Evolutionary conservation across 163 green algal species (phyloP), one percentile per base, ranked within the genome.

Genomic region (Coccomyxa subellipsoidea): DNA sequence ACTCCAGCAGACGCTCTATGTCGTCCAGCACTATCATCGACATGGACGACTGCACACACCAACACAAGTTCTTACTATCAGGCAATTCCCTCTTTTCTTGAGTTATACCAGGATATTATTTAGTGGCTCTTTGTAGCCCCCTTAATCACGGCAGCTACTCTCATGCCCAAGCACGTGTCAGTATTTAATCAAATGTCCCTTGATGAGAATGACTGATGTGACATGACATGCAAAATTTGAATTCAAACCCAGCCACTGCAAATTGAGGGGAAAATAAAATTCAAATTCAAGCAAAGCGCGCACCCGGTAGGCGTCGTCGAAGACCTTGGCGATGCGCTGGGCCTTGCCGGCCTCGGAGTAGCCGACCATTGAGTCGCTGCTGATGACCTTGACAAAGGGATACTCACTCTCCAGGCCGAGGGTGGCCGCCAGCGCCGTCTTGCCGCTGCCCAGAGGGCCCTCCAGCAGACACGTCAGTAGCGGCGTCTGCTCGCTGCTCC

Each of bases 11-110:
- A 31, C 96, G 90, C 89, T 99, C 97, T 39, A 99, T 96, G 88
- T 99, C 96, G 80, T 99, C 97, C 76, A 99, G 89, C 7, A 99
- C 93, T 39, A 99, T 90, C 31, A 99, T 90, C 23, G 89, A 96
- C 38, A 98, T 83, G 0, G 93, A 90, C 0, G 92, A 97, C 87
- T 95, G 81, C 81, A 73, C 27, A n/a, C 32, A 36, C 1, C 21
- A 73, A 59, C 47, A n/a, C n/a, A n/a, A n/a, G n/a, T n/a, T n/a
- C n/a, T n/a, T n/a, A n/a, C n/a, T n/a, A n/a, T n/a, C n/a, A n/a
- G n/a, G n/a, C n/a, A n/a, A n/a, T n/a, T n/a, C n/a, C n/a, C n/a
- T n/a, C n/a, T n/a, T n/a, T n/a, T n/a, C n/a, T n/a, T n/a, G n/a
- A n/a, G n/a, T n/a, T n/a, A n/a, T n/a, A n/a, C n/a, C n/a, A n/a